Evolutionary conservation across 768 basidiomycete genomes (phyloP), one percentile per base, ranked within the genome.

Genomic region (Termitomyces titanicus): DNA sequence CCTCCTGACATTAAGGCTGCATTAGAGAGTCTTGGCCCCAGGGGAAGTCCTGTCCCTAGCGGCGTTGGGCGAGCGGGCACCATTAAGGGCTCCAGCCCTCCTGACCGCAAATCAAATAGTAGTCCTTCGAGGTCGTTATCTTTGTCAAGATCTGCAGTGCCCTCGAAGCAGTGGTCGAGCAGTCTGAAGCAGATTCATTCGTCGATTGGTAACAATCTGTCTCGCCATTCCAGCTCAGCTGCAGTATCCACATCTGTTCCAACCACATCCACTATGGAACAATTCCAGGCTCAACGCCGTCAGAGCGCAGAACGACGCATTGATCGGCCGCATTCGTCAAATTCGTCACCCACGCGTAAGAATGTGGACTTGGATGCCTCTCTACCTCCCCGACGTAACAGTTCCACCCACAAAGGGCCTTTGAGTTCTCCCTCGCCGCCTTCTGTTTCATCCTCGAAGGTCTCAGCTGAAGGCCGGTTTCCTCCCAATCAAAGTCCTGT

Each of bases 1-100:
- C 91, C 91, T 17, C 66, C 76, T 12, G 86, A 88, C 48, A 80
- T 90, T 69, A 87, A 85, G 69, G 73, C 79, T n/a, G 70, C 83
- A 49, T 76, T 90, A 48, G 88, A 88, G 55, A 76, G 74, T 54
- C 69, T 83, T 47, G 68, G 79, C 40, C 67, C 75, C 33, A 74
- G 74, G 61, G 71, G 72, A 40, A 68, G 59, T 54, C 72, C 64
- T 43, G 64, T 60, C 59, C 70, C 64, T 35, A 66, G 65, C 46
- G 57, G 62, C 64, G 61, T 61, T 61, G 68, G 63, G 38, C 74
- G 70, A 51, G 54, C 47, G 20, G 66, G 51, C 38, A 64, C 51
- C 29, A 66, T 67, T 17, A 76, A 73, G 54, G 53, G 67, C 33
- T 43, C 70, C 10, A 59, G 67, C 24, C 63, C 69, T 20, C 63